Base-by-base conservation (phyloP, 116 monocot species). In the Zostera marina region DNA sequence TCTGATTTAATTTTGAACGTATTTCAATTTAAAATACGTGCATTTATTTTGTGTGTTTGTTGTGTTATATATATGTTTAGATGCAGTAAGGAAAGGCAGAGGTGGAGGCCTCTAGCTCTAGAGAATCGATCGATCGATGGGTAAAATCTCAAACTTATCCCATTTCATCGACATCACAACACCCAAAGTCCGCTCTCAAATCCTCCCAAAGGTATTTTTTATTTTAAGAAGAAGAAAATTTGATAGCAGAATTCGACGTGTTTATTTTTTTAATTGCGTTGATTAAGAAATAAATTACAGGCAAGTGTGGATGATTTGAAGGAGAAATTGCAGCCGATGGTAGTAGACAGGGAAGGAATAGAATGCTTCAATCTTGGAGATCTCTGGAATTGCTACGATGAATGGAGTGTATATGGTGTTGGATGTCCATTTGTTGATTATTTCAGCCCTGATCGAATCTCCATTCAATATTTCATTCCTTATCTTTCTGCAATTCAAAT, bases 401-500 rank as follows among this genome's bases (percentile, higher is more conserved):
- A 82, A 41, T 77, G 74, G 82, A 82, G 82, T 6, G 74, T 64
- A 9, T 77, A 72, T 41, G 74, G 74, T 15, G 59, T 41, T 22
- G 74, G 64, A 42, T 43, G 26, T 44, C 92, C 86, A 0, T 44
- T 92, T 59, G 17, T 79, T 32, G 32, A 32, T 32, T 32, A 32
- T 32, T n/a, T n/a, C 20, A 56, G 62, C 10, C 12, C 26, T 22
- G 23, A 43, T 42, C 66, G 82, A 41, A 48, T 55, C 2, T 65
- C 79, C 8, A 70, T 73, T 12, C 91, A 91, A 43, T 82, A 85
- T 59, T 91, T 77, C 60, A 79, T 73, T 9, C 91, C 91, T 19
- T 85, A 75, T 52, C 70, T 91, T 44, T 91, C 91, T 14, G 85
- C 82, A 1, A 77, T 91, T 59, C 85, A 91, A 58, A 71, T 91